Percentiles rank a stretch among this genome's conserved stretches.
Conservation (phyloP, 1,284 basidiomycete species). For the Anthracocystis walkeri region DNA sequence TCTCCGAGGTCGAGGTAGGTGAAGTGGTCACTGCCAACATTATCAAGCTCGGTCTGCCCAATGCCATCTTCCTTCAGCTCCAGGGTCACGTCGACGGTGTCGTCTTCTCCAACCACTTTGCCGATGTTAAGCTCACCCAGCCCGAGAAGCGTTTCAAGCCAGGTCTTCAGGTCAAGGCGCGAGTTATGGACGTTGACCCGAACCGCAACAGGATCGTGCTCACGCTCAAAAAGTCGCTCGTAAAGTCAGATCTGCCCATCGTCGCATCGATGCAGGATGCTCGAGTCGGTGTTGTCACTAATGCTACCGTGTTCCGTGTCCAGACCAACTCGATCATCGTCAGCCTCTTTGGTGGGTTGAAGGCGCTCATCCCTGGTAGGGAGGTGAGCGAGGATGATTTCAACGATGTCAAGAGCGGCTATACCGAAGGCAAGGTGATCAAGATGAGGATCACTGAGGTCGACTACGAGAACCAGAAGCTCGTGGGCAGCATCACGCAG, state of each 20-base stretch:
- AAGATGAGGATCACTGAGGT: constrained; percentile 86
- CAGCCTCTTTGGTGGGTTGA: constrained; percentile 80
- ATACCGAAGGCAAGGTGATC: constrained; percentile 79
- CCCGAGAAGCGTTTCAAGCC: constrained; percentile 83
- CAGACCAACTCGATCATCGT: constrained; percentile 62
- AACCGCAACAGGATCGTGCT: constrained; percentile 84
- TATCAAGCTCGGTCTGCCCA: constrained; percentile 56
- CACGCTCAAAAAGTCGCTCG: constrained; percentile 90
- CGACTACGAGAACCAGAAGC: constrained; percentile 76
- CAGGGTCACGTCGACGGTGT: constrained; percentile 78
- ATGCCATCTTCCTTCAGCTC: constrained; percentile 66
- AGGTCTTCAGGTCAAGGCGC: constrained; percentile 85
- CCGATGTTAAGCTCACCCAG: constrained; percentile 81
- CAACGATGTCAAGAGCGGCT: constrained; percentile 74
- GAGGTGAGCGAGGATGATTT: constrained; percentile 58
- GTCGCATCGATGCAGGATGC: constrained; percentile 77
- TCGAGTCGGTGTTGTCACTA: constrained; percentile 79
- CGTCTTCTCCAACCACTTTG: constrained; percentile 93
- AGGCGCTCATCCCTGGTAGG: constrained; percentile 78
- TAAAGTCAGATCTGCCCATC: constrained; percentile 78
- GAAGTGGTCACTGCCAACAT: constrained; percentile 54
- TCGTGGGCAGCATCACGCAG: constrained; percentile 89
- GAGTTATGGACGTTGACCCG: constrained; percentile 87
- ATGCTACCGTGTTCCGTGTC: constrained; percentile 79
- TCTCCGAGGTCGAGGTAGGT: constrained; percentile 77